Conservation (phyloP, 1,284 basidiomycete species). For the Neolentinus lepideus region DNA sequence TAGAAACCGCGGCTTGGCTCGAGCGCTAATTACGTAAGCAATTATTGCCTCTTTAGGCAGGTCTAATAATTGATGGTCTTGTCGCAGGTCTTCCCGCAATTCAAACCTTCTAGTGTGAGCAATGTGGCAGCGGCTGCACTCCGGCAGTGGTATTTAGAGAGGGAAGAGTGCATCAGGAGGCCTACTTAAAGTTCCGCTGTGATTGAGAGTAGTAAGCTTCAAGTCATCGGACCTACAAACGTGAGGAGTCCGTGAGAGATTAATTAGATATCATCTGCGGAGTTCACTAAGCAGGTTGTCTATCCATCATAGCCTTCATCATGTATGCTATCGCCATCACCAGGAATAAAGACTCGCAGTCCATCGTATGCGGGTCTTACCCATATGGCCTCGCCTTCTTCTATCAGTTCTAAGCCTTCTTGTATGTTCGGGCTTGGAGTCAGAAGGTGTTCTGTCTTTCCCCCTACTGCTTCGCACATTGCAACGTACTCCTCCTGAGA, state of each 20-base stretch:
- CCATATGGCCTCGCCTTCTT: conserved; percentile 44
- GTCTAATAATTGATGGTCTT: not conserved
- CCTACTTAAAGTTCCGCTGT: not conserved
- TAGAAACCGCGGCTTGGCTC: not conserved
- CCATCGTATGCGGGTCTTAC: conserved; percentile 68
- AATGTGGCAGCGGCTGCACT: not conserved
- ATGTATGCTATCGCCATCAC: conserved; percentile 19
- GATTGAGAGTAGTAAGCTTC: not conserved
- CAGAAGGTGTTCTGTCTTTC: conserved; percentile 13
- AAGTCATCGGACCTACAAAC: not conserved
- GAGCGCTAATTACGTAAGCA: not conserved
- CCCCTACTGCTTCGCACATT: conserved; percentile 45
- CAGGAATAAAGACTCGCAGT: conserved; percentile 40
- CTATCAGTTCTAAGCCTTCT: conserved; percentile 36
- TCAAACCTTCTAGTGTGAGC: not conserved
- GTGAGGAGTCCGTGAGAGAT: not conserved
- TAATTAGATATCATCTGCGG: not conserved
- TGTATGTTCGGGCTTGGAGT: not conserved
- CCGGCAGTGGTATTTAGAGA: not conserved
- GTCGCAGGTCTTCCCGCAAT: not conserved
- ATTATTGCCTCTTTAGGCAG: not conserved
- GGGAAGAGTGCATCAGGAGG: not conserved
- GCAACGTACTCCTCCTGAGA: conserved; percentile 61
- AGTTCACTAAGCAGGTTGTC: not conserved
- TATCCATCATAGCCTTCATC: conserved; percentile 1